Percentiles rank a stretch among this genome's conserved stretches.
Evolutionary conservation across 1,139 yeast genomes (phyloP).

Genomic region (Yamadazyma membranifaciens): DNA sequence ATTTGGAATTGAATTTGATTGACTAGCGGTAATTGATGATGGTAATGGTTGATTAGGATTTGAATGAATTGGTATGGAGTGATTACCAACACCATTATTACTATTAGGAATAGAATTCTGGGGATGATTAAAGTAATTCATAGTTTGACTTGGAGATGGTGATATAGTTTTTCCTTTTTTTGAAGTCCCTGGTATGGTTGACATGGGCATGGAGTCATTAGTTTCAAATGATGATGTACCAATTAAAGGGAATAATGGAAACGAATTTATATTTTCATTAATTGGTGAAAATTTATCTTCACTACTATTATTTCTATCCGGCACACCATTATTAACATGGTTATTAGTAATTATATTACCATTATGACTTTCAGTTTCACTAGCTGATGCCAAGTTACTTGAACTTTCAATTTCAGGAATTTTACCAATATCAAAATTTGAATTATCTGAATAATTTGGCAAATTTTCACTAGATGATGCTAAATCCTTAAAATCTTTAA

Average conservation of each 20-base stretch:
- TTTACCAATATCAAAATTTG: neutral
- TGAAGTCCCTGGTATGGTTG: slow-evolving; percentile 22
- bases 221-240: slow-evolving; percentile 45
- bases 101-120: neutral
- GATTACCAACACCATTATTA: slow-evolving; percentile 1
- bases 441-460: neutral
- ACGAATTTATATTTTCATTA: slow-evolving; percentile 15
- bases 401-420: neutral
- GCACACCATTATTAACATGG: slow-evolving; percentile 13
- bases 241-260: slow-evolving; percentile 53
- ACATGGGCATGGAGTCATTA: slow-evolving; percentile 36
- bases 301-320: slow-evolving; percentile 17
- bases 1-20: neutral
- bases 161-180: neutral
- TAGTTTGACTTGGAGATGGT: neutral
- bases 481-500: neutral
- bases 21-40: neutral
- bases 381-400: slow-evolving; percentile 1
- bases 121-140: neutral
- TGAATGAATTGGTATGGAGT: neutral
- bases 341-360: slow-evolving; percentile 13
- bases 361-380: slow-evolving; percentile 8
- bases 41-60: neutral
- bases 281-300: neutral
- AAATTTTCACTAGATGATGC: neutral